These are phyloP conservation scores for Pythium rhizo-oryzae DNA, from an alignment of 352 stramenopile genomes.

Conservation along the genomic window DNA sequence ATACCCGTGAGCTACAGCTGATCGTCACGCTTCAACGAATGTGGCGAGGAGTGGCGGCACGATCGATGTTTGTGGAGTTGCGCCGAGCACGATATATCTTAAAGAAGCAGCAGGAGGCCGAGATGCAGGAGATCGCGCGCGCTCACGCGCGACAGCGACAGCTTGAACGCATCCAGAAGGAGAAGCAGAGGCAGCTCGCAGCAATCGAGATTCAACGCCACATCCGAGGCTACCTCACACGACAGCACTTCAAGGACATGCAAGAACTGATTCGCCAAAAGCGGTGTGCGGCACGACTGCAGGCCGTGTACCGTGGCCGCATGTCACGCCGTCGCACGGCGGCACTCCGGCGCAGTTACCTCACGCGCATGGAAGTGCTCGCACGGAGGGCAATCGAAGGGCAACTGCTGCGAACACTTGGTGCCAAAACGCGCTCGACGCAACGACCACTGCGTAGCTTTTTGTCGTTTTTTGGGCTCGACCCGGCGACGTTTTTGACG, in stretches of 20 bases:
- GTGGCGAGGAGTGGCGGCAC: slow-evolving; percentile 70
- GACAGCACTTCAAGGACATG: slow-evolving; percentile 58
- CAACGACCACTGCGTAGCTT: slow-evolving; percentile 69
- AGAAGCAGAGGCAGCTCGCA: slow-evolving; percentile 47
- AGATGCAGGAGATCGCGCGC: slow-evolving; percentile 68
- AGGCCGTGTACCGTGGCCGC: slow-evolving; percentile 73
- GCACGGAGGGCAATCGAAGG: slow-evolving; percentile 62
- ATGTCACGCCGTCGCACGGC: slow-evolving; percentile 66
- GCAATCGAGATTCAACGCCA: slow-evolving; percentile 75
- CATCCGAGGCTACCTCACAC: slow-evolving; percentile 56
- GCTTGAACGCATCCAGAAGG: slow-evolving; percentile 50
- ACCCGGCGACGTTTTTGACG: slow-evolving; percentile 73
- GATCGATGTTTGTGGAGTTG: slow-evolving; percentile 63
- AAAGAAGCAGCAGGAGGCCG: slow-evolving; percentile 67
- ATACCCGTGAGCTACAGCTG: slow-evolving; percentile 56
- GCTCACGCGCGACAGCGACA: slow-evolving; percentile 51
- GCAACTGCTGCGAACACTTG: slow-evolving; percentile 56
- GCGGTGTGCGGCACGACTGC: slow-evolving; percentile 52
- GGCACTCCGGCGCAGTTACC: slow-evolving; percentile 69
- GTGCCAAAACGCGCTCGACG: slow-evolving; percentile 55
- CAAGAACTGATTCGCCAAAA: slow-evolving; percentile 53
- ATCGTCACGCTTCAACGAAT: slow-evolving; percentile 69
- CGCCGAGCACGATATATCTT: slow-evolving; percentile 54
- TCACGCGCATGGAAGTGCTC: slow-evolving; percentile 79
- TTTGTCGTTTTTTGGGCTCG: slow-evolving; percentile 75